Base-by-base conservation (phyloP, 345 rosid genomes). In the Salix dunnii region DNA sequence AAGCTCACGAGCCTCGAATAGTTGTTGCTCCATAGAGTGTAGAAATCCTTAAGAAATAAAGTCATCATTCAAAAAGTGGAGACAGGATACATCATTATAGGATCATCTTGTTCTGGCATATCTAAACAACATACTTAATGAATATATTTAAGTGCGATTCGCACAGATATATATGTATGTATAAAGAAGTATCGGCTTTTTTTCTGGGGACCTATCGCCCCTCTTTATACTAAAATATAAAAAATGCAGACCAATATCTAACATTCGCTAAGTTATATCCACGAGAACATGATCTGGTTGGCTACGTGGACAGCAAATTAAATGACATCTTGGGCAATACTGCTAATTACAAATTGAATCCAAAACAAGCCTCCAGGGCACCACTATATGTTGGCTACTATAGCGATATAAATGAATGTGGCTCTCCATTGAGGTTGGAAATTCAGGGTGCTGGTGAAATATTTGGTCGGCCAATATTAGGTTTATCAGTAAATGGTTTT, bases 31-130 rank as follows among this genome's bases (percentile, higher is more conserved):
- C 6, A 0, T 67, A 43, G 7, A 68, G 72, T 62, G 53, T 53
- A 48, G 69, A 75, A 63, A 31, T 46, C 55, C 76, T 53, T 27
- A 64, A 76, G 78, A 68, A 74, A 65, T 63, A 55, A n/a, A 53
- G 67, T 74, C 66, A 23, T n/a, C 25, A 48, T 74, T 72, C 63
- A 64, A 69, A 79, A 83, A 74, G 78, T 36, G 77, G 84, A 67
- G 92, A 84, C 85, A 85, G 23, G 62, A 61, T 65, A 49, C 73
- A 87, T 86, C 78, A 84, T 85, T 77, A 38, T 77, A 35, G 36
- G 70, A 82, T 86, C 67, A 64, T 83, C 83, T 87, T 88, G 88
- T 76, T 84, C 87, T 79, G 68, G 77, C 88, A 87, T 35, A 73
- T 83, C 72, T 71, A 63, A 76, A 75, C 65, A 68, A 25, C 58